A percentile compares a stretch with the other conserved stretches of the same genome.
phyloP scores from a whole-genome alignment of 495 filamentous ascomycete genomes.

The Aspergillus panamensis region DNA sequence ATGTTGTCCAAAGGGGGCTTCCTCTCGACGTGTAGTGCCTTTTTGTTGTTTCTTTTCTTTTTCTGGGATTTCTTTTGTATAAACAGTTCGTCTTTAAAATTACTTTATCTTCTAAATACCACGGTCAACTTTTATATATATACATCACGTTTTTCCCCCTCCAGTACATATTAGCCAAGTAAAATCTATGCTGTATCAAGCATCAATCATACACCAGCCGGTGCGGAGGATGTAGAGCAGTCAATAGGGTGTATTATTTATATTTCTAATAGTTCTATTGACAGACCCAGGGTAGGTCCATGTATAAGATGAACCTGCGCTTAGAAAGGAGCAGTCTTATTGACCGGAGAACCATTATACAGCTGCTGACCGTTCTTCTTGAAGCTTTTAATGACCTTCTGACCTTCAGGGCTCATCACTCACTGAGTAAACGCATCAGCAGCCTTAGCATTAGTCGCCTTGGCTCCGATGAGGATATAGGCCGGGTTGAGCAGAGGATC shows the following conservation, averaged over 20 bases:
- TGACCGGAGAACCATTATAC: too few species aligned
- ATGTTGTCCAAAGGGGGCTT: conserved; percentile 19
- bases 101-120: not conserved
- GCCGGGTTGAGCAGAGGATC: too few species aligned
- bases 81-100: not conserved
- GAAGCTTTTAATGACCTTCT: not conserved
- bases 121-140: not conserved
- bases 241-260: too few species aligned
- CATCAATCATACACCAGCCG: too few species aligned
- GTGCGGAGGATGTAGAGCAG: too few species aligned
- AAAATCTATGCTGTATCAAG: too few species aligned
- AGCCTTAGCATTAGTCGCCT: too few species aligned
- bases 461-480: too few species aligned
- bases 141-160: not conserved
- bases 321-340: not conserved
- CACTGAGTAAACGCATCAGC: not conserved
- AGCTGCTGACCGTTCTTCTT: not conserved
- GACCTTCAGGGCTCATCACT: not conserved
- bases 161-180: too few species aligned
- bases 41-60: not conserved
- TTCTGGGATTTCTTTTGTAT: not conserved
- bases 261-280: not conserved
- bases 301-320: not conserved
- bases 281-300: not conserved
- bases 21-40: not conserved